Percentiles rank a stretch among this genome's conserved stretches.
These are phyloP conservation scores for Microthlaspi erraticum DNA, from an alignment of 345 rosid genomes.

Conservation along the genomic window DNA sequence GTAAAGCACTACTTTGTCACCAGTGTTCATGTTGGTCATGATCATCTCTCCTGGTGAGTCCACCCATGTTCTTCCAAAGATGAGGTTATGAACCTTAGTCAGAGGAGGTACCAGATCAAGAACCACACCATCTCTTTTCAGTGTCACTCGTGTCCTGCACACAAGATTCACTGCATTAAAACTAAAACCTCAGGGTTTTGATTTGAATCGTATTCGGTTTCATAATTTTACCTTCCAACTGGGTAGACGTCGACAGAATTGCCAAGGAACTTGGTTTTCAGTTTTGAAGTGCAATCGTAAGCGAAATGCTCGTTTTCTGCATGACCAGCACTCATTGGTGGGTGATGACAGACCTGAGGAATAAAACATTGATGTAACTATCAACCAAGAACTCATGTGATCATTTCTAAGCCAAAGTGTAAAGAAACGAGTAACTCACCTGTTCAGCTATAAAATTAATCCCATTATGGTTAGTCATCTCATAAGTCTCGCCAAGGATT, in stretches of 20 bases:
- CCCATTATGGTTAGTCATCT: constrained; percentile 38
- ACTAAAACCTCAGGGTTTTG: background rate
- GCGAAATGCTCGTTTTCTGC: constrained; percentile 78
- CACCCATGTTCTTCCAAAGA: constrained; percentile 77
- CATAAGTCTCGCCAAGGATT: constrained; percentile 47
- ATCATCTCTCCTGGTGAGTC: constrained; percentile 79
- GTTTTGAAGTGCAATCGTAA: constrained; percentile 69
- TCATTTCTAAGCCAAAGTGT: background rate
- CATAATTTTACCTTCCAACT: constrained; percentile 57
- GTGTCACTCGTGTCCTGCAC: constrained; percentile 68
- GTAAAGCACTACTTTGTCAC: constrained; percentile 40
- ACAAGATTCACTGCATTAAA: background rate
- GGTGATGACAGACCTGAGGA: constrained; percentile 77
- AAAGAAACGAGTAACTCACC: constrained; percentile 20
- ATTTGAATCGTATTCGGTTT: background rate
- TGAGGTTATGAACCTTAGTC: constrained; percentile 69
- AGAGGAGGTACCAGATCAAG: constrained; percentile 79
- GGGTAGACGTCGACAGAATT: constrained; percentile 74
- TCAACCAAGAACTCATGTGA: background rate
- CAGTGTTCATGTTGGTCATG: constrained; percentile 70
- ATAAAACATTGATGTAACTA: background rate
- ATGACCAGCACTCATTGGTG: constrained; percentile 76
- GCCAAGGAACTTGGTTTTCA: constrained; percentile 72
- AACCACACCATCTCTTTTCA: constrained; percentile 69
- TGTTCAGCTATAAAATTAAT: constrained; percentile 36